Percentiles rank a stretch among this genome's conserved stretches.
These are phyloP conservation scores for Tetrapisispora iriomotensis DNA, from an alignment of 805 yeast species.

Conservation along the genomic window DNA sequence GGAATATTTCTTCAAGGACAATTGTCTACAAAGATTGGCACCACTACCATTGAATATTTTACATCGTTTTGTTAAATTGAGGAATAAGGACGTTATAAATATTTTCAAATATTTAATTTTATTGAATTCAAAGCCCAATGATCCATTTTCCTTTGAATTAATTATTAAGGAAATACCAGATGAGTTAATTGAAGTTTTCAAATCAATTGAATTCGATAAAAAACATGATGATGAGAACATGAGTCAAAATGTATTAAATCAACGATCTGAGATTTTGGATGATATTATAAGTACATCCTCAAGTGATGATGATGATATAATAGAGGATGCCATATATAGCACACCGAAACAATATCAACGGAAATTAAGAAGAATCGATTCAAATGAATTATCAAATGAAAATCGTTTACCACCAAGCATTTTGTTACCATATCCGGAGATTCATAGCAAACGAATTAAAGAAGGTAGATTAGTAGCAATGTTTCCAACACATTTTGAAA, in stretches of 20 bases:
- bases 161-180: not conserved
- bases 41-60: not conserved
- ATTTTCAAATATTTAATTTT: not conserved
- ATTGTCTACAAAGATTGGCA: not conserved
- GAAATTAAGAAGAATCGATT: not conserved
- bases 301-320: not conserved
- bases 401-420: not conserved
- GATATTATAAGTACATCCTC: not conserved
- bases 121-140: not conserved
- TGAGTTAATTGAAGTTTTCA: not conserved
- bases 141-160: not conserved
- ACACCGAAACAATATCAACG: not conserved
- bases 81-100: not conserved
- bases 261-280: not conserved
- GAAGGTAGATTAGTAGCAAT: not conserved
- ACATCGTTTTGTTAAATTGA: not conserved
- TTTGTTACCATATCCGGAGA: conserved; percentile 1
- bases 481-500: conserved; percentile 1
- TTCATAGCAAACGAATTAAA: not conserved
- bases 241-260: not conserved
- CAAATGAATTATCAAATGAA: not conserved
- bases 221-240: not conserved
- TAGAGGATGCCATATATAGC: not conserved
- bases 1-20: not conserved
- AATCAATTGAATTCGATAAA: not conserved